phyloP scores from a whole-genome alignment of 306 rosid genomes.

The Cotoneaster glaucophyllus region DNA sequence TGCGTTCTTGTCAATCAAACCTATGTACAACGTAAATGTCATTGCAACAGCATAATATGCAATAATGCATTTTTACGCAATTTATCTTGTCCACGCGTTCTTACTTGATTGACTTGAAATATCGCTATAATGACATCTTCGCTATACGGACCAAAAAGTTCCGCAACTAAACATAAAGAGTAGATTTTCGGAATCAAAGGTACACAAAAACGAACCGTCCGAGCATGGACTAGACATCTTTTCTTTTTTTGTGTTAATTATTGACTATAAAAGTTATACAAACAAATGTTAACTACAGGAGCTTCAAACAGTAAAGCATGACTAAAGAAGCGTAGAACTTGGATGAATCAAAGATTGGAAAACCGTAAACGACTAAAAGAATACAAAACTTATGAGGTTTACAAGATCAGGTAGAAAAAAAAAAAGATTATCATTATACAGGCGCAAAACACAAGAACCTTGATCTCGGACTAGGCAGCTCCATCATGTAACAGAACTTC shows the following conservation, averaged over 20 bases:
- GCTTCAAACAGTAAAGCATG: not conserved
- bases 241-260: not conserved
- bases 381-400: not conserved
- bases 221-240: not conserved
- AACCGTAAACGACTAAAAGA: not conserved
- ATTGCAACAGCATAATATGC: too few relatives aligned
- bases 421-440: not conserved
- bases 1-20: too few relatives aligned
- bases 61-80: too few relatives aligned
- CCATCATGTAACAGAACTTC: slow-evolving; percentile 19
- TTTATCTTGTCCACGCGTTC: too few relatives aligned
- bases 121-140: too few relatives aligned
- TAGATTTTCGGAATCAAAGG: not conserved
- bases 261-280: not conserved
- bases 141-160: not conserved
- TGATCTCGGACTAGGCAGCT: slow-evolving; percentile 22
- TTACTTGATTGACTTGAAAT: too few relatives aligned
- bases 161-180: not conserved
- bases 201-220: not conserved
- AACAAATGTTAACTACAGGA: not conserved
- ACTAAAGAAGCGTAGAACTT: not conserved
- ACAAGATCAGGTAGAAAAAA: not conserved
- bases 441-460: not conserved
- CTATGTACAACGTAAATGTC: too few relatives aligned
- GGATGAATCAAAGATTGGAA: not conserved